Evolutionary conservation across 768 basidiomycete genomes (phyloP), one percentile per base, ranked within the genome.

Genomic region (Mrakia hoshinonis): DNA sequence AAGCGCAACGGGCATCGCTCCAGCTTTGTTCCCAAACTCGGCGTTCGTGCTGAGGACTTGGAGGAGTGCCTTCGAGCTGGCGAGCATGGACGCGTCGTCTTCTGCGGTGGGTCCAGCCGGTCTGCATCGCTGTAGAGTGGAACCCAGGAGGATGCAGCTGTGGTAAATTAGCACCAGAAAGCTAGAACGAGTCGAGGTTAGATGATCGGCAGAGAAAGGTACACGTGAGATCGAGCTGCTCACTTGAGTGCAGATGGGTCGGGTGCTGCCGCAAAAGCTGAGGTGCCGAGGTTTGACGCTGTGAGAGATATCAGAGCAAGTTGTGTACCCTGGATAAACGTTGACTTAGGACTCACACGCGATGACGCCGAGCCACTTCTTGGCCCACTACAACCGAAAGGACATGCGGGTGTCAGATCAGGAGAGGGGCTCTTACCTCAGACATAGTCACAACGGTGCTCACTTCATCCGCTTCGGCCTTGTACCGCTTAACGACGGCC

Each of bases 341-440:
- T 9, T 5, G 54, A 31, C 15, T 20, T 22, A 51, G 18, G 48
- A 12, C 54, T 55, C 26, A 55, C 54, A 55, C 29, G 54, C 54
- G 26, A 55, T 55, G 29, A 26, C 54, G 12, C 54, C 54, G 54
- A 55, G 54, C 54, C 54, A 55, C 20, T 55, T 55, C 26, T 55
- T 55, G 26, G 54, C 54, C 54, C 54, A 55, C 7, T 51, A 20
- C 5, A 22, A 51, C n/a, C n/a, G 20, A 20, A 51, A 6, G 9
- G 20, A 51, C 20, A 51, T 6, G 49, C 6, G 5, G 49, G 49
- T 51, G 20, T 47, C 6, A 51, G 49, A 51, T 24, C 20, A 51
- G 20, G 5, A 5, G 10, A 6, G 7, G 18, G 20, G 49, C 20
- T 51, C 6, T 20, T 10, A 15, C 20, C 49, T 51, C 24, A 20